A percentile compares a stretch with the other conserved stretches of the same genome.
Conservation (phyloP, 2,329 filamentous ascomycete species). For the Helicocarpus griseus region DNA sequence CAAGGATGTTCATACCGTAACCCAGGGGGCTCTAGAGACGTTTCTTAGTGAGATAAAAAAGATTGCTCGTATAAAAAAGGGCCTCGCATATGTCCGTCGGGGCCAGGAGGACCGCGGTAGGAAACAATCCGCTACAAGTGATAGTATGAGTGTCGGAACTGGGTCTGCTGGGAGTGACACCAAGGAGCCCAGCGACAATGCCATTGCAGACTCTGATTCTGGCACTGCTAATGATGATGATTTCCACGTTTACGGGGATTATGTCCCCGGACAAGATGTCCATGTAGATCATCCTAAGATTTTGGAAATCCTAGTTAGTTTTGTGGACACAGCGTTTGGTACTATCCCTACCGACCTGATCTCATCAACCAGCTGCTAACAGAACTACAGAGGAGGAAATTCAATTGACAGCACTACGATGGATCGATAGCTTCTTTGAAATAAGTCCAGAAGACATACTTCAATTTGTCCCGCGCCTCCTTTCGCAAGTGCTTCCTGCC, state of each 20-base stretch:
- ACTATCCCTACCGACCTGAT: conserved; percentile 15
- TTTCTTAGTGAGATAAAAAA: conserved; percentile 91
- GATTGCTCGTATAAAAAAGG: conserved; percentile 85
- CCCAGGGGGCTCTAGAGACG: conserved; percentile 76
- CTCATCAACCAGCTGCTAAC: conserved; percentile 11
- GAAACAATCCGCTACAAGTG: conserved; percentile 60
- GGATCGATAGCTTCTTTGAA: conserved; percentile 94
- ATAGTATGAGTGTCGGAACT: conserved; percentile 52
- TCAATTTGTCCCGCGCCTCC: conserved; percentile 82
- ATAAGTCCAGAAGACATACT: conserved; percentile 96
- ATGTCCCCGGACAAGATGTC: conserved; percentile 94
- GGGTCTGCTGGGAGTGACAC: conserved; percentile 35
- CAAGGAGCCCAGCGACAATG: conserved; percentile 44
- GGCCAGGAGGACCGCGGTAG: conserved; percentile 55
- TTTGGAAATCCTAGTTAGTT: conserved; percentile 80
- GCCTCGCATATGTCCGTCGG: conserved; percentile 76
- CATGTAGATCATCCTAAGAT: conserved; percentile 89
- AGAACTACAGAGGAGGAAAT: conserved; percentile 69
- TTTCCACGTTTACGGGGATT: conserved; percentile 71
- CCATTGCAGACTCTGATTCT: conserved; percentile 39
- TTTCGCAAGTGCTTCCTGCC: conserved; percentile 84
- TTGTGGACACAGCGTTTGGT: conserved; percentile 75
- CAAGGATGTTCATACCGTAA: conserved; percentile 86
- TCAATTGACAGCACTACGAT: conserved; percentile 78
- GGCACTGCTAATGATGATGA: conserved; percentile 46